A percentile compares a stretch with the other conserved stretches of the same genome.
phyloP scores from a whole-genome alignment of 2,329 filamentous ascomycete genomes.

The Alternaria infectoria region DNA sequence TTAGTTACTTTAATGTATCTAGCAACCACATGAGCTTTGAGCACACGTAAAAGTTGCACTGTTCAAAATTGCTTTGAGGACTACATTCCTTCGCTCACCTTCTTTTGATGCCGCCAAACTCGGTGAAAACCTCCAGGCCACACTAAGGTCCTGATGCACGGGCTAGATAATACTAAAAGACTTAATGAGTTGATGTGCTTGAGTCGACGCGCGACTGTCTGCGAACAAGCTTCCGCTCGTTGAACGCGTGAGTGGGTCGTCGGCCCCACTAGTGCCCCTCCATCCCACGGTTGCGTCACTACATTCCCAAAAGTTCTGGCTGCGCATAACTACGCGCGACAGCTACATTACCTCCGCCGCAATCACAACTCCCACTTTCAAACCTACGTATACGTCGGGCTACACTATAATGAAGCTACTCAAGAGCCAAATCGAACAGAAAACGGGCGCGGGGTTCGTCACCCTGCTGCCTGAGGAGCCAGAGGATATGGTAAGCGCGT shows the following conservation, averaged over 20 bases:
- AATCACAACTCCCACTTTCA: neutral
- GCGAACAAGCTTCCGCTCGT: neutral
- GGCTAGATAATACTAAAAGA: neutral
- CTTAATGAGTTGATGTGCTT: neutral
- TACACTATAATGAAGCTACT: constrained; percentile 65
- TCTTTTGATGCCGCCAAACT: neutral
- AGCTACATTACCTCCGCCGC: neutral
- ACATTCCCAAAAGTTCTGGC: neutral
- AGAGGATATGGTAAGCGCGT: constrained; percentile 69
- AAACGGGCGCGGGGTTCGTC: constrained; percentile 68
- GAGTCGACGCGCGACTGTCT: neutral
- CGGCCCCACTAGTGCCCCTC: neutral
- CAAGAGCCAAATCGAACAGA: constrained; percentile 68
- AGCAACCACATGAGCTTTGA: neutral
- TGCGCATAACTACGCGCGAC: neutral
- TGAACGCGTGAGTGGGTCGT: neutral
- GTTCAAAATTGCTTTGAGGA: neutral
- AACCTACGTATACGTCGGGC: neutral
- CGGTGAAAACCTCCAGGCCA: neutral
- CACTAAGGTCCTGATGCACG: neutral
- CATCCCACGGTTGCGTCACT: neutral
- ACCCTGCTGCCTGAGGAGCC: constrained; percentile 74
- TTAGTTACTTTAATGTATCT: neutral
- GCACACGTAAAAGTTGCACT: neutral
- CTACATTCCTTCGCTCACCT: neutral